Percentiles rank a stretch among this genome's conserved stretches.
Conservation (phyloP, 2,329 filamentous ascomycete species). For the Aspergillus quadrilineatus region DNA sequence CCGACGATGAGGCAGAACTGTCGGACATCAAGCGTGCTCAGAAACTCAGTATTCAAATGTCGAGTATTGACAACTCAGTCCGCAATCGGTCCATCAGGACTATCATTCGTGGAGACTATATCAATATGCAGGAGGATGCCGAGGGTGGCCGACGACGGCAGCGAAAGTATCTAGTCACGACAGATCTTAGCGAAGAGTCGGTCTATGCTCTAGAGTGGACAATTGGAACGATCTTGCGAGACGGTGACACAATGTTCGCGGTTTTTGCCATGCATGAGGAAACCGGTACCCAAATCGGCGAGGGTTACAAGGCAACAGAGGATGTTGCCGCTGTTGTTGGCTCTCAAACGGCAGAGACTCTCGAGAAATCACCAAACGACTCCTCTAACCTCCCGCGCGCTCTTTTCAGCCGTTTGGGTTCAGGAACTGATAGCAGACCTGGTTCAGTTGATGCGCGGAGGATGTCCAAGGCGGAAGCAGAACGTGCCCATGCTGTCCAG, state of each 20-base stretch:
- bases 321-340: constrained; percentile 72
- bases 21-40: constrained; percentile 86
- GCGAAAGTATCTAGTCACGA: constrained; percentile 92
- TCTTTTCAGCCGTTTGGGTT: constrained; percentile 35
- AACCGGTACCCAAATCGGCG: constrained; percentile 56
- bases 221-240: constrained; percentile 87
- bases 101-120: constrained; percentile 84
- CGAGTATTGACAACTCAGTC: constrained; percentile 69
- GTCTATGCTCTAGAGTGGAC: constrained; percentile 97
- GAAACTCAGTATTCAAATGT: constrained; percentile 76
- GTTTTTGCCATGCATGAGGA: constrained; percentile 96
- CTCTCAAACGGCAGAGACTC: constrained; percentile 56
- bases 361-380: constrained; percentile 41
- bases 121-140: constrained; percentile 68
- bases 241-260: constrained; percentile 89
- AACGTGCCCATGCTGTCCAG: constrained; percentile 76
- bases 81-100: constrained; percentile 83
- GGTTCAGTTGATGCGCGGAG: constrained; percentile 52
- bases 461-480: constrained; percentile 66
- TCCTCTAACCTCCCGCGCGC: constrained; percentile 31
- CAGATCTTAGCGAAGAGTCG: constrained; percentile 89
- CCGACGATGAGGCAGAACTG: constrained; percentile 81
- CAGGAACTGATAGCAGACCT: constrained; percentile 40
- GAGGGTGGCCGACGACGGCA: constrained; percentile 75
- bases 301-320: constrained; percentile 71